Percentiles rank a stretch among this genome's conserved stretches.
These are phyloP conservation scores for Vairimorpha necatrix DNA, from an alignment of 371 early-diverging fungal genomes.

Conservation along the genomic window DNA sequence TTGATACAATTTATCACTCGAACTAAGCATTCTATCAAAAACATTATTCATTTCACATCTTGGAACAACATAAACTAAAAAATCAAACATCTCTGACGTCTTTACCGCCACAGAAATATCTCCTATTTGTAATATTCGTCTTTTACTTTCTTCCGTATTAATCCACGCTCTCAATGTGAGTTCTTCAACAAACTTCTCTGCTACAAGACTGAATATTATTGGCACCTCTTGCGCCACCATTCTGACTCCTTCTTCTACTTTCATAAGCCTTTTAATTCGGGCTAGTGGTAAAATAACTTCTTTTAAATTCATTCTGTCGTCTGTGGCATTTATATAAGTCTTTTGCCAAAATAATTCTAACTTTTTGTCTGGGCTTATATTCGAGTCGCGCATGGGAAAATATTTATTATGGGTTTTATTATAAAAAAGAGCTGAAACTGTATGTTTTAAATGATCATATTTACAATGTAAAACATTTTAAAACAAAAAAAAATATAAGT, in stretches of 20 bases:
- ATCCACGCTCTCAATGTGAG: constrained; percentile 91
- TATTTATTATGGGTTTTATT: background rate
- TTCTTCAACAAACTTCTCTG: constrained; percentile 89
- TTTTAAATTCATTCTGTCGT: constrained; percentile 65
- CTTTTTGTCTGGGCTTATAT: constrained; percentile 30
- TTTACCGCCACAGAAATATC: constrained; percentile 87
- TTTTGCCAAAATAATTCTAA: constrained; percentile 41
- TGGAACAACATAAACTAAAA: constrained; percentile 93
- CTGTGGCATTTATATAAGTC: constrained; percentile 26
- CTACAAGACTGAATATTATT: constrained; percentile 84
- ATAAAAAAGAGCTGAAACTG: background rate
- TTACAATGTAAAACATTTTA: no score
- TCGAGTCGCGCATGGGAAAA: background rate
- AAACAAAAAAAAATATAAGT: no score
- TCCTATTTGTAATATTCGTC: constrained; percentile 84
- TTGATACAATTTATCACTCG: background rate
- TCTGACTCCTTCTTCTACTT: constrained; percentile 91
- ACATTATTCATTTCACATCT: constrained; percentile 68
- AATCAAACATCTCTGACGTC: constrained; percentile 91
- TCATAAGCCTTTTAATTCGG: constrained; percentile 98
- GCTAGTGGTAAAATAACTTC: constrained; percentile 85
- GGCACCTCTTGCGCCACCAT: constrained; percentile 72
- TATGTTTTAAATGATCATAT: no score
- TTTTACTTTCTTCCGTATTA: constrained; percentile 92
- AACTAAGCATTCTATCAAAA: constrained; percentile 12